Evolutionary conservation across 2,329 filamentous ascomycete species (phyloP).

Genomic region (Pseudogymnoascus pannorum): DNA sequence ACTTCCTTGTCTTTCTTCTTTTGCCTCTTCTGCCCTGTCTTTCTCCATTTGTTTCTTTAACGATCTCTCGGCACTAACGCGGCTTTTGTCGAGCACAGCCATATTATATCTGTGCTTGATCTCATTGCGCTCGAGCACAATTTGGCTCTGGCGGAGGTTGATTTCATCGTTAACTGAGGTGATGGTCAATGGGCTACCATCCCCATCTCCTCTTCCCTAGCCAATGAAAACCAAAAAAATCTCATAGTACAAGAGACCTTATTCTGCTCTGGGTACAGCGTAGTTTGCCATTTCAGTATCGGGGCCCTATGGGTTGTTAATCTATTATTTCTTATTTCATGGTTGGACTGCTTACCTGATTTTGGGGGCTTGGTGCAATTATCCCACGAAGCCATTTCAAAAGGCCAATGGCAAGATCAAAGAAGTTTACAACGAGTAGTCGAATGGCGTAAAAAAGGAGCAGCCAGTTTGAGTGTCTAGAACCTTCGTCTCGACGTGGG

Average conservation of each 20-base stretch:
- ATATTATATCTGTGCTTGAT: too few relatives aligned
- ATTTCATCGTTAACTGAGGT: too few relatives aligned
- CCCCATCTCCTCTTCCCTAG: too few relatives aligned
- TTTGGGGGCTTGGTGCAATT: neutral
- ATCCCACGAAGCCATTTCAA: neutral
- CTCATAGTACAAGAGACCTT: too few relatives aligned
- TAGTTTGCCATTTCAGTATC: neutral
- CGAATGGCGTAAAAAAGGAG: neutral
- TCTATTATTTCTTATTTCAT: neutral
- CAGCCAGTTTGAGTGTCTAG: neutral
- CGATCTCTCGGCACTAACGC: conserved; percentile 6
- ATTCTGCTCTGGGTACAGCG: neutral
- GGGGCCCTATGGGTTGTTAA: neutral
- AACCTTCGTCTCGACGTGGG: neutral
- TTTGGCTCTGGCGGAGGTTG: too few relatives aligned
- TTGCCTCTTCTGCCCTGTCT: neutral
- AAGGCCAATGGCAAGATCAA: neutral
- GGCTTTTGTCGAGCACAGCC: too few relatives aligned
- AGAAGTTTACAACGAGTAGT: neutral
- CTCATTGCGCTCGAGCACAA: too few relatives aligned
- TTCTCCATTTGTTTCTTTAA: conserved; percentile 14
- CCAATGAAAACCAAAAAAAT: too few relatives aligned
- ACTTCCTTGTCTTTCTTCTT: neutral
- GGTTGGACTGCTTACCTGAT: neutral
- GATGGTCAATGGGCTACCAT: too few relatives aligned